Conservation (phyloP, 345 rosid genomes). For the Brassica carinata region DNA sequence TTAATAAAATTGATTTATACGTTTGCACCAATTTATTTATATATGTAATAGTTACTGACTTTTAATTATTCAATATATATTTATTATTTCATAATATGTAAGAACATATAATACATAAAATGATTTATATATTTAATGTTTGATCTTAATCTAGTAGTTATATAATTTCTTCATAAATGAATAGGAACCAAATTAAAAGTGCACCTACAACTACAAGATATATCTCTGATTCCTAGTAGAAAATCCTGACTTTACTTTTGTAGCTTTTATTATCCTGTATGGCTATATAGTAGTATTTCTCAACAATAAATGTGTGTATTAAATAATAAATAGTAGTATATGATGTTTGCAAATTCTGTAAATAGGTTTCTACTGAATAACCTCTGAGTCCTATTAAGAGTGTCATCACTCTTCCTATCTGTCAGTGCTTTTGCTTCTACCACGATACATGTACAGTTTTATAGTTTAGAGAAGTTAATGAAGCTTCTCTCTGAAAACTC, state of each 20-base stretch:
- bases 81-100: too few relatives aligned
- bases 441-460: slow-evolving; percentile 23
- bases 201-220: slow-evolving; percentile 22
- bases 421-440: slow-evolving; percentile 36
- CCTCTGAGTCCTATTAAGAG: slow-evolving; percentile 38
- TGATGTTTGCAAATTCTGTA: slow-evolving; percentile 19
- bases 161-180: slow-evolving; percentile 4
- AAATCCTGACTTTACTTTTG: slow-evolving; percentile 23
- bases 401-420: slow-evolving; percentile 23
- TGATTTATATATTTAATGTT: too few relatives aligned
- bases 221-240: slow-evolving; percentile 32
- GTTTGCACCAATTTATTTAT: too few relatives aligned
- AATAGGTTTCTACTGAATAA: slow-evolving; percentile 32
- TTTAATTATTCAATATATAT: too few relatives aligned
- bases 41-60: too few relatives aligned
- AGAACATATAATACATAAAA: too few relatives aligned
- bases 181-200: slow-evolving; percentile 21
- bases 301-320: slow-evolving; percentile 30
- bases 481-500: slow-evolving; percentile 12
- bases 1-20: too few relatives aligned
- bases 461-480: slow-evolving; percentile 35
- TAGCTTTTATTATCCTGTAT: slow-evolving; percentile 14
- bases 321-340: slow-evolving; percentile 5
- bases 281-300: neutral
- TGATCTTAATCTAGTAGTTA: neutral